These are phyloP conservation scores for Antrodiella citrinella DNA, from an alignment of 768 basidiomycete species.

Conservation along the genomic window DNA sequence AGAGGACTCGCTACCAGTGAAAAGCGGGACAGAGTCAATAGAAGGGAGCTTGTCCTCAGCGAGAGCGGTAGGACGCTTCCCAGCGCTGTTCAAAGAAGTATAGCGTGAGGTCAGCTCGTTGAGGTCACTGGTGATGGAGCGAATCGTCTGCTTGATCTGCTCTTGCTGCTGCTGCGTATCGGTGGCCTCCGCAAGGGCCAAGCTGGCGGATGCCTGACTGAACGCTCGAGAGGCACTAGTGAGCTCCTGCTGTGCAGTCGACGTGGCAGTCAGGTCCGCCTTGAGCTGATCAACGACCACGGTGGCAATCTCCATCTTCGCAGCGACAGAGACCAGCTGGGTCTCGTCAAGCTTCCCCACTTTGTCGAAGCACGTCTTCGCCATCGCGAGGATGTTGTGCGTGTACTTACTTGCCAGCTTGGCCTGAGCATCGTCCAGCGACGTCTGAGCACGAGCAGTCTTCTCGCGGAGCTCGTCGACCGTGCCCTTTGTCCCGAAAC, in stretches of 20 bases:
- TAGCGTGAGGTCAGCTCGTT: not conserved
- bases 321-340: not conserved
- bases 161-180: not conserved
- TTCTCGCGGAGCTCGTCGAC: constrained; percentile 12
- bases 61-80: not conserved
- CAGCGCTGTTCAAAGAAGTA: not conserved
- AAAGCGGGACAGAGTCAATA: not conserved
- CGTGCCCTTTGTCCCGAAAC: constrained; percentile 12
- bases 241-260: not conserved
- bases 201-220: not conserved
- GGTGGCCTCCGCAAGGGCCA: not conserved
- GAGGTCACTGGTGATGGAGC: not conserved
- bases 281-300: not conserved
- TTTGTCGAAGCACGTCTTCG: constrained; percentile 16
- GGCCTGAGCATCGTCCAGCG: constrained; percentile 11
- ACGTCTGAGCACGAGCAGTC: constrained; percentile 14
- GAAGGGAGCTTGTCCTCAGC: not conserved
- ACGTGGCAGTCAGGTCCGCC: not conserved
- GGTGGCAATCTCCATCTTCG: not conserved
- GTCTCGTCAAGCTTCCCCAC: not conserved
- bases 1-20: not conserved
- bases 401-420: constrained; percentile 14
- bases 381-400: constrained; percentile 18
- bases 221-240: not conserved
- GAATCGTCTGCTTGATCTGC: not conserved